Base-by-base conservation (phyloP, 306 rosid genomes). In the Cucumis hystrix region DNA sequence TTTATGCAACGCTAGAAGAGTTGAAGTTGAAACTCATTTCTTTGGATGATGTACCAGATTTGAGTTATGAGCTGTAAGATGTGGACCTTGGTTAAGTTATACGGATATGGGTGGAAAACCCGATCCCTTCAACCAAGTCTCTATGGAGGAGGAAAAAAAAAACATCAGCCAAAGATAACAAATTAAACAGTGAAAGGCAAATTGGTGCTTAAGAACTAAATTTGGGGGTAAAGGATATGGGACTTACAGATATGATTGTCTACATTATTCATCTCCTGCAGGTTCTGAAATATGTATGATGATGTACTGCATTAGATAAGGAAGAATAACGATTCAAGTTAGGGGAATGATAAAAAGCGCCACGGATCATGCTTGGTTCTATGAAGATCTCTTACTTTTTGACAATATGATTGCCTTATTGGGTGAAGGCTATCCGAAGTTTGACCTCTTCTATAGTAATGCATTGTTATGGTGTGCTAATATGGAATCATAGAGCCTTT, bases 1-100 rank as follows among this genome's bases (percentile, higher is more conserved):
- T 91, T 61, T 85, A 86, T 78, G 77, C 85, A 8, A 77, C 79
- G 85, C 78, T 91, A 81, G 86, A 84, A 76, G 85, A 79, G 73
- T 82, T 40, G 40, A 82, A 74, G 73, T 82, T 40, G 40, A 80
- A 82, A 65, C 80, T 83, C 13, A 81, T 79, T 77, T 52, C 81
- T 69, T 47, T 68, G 78, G 55, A 37, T 51, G 78, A 57, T 62
- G 41, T 62, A 28, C 41, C 68, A 30, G 41, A 62, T 62, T 62
- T 62, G 41, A 30, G 68, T 28, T 62, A 30, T 15, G 41, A 12
- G 17, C 20, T 62, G 45, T 33, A 30, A 64, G 70, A 64, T 17
- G 12, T 64, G 9, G 47, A 73, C 47, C 77, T 30, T 23, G 8
- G 49, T 17, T 51, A 73, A 33, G 63, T 30, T 33, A 23, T 54